Evolutionary conservation across 148 eudicot genomes (phyloP), one percentile per base, ranked within the genome.

Genomic region (Vaccinium vitisidaea): DNA sequence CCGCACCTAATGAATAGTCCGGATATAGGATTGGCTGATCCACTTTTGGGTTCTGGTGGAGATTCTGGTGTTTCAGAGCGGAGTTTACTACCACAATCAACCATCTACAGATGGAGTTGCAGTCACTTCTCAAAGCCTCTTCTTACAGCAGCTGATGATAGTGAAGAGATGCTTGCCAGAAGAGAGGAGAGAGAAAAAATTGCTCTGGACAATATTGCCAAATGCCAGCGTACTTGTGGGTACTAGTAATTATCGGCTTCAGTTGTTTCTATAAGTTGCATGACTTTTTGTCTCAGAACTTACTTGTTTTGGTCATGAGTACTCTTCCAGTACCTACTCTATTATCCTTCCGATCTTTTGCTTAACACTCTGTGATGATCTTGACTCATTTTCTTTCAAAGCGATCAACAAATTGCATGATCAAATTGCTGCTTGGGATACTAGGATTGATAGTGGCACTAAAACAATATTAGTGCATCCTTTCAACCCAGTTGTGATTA

Each of bases 351-450:
- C n/a, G 32, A 23, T n/a, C 73, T 49, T 48, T 83, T 9, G 21
- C 73, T 79, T 49, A 76, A 9, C 36, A 36, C n/a, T 80, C 12
- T 21, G 13, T 9, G 58, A 19, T 86, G 27, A 49, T 84, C 39
- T 79, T 82, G 39, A 59, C 52, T 43, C 14, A 0, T 77, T 81
- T 76, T 83, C 54, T 61, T 65, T 83, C 43, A 53, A 90, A 97
- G 99, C 99, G 89, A 92, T 92, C 74, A 90, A 87, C 84, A 97
- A 91, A 87, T 90, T 93, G 36, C 91, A 87, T 77, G 92, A 94
- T 88, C 98, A 91, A 88, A 93, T 97, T 89, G 97, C 99, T 84
- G 90, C 94, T 86, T 94, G 99, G 99, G 98, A 97, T 86, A 95
- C 96, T 55, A 93, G 87, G 84, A 93, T 97, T 88, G 99, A 95